Evolutionary conservation across 2,329 filamentous ascomycete genomes (phyloP).

Genomic region (Akanthomyces uredinophilus): DNA sequence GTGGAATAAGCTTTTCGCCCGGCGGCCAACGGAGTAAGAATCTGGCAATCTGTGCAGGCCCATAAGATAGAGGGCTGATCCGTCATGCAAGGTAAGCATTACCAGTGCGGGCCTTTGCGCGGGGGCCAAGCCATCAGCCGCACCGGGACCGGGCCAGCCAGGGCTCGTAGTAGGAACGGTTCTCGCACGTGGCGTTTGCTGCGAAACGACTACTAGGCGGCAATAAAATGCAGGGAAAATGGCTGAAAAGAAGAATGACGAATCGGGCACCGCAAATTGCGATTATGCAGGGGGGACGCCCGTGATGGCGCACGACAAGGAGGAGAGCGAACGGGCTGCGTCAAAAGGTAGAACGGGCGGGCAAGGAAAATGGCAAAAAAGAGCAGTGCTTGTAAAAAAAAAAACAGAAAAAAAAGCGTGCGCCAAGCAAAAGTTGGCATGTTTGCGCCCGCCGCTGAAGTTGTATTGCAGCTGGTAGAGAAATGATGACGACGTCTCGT

Average conservation of each 20-base stretch:
- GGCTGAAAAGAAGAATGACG: neutral
- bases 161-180: neutral
- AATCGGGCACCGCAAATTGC: neutral
- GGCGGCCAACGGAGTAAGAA: neutral
- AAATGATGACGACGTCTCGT: neutral
- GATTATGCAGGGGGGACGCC: neutral
- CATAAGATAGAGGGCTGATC: conserved; percentile 1
- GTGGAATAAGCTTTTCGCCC: neutral
- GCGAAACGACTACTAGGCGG: too few relatives aligned
- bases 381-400: neutral
- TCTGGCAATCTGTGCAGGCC: neutral
- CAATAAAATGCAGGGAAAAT: too few relatives aligned
- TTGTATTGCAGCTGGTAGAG: neutral
- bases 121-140: conserved; percentile 1
- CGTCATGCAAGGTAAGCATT: conserved; percentile 8
- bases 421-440: neutral
- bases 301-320: neutral
- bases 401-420: neutral
- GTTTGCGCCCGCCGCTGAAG: neutral
- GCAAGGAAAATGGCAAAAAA: neutral
- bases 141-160: neutral
- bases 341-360: too few relatives aligned
- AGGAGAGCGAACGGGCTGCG: too few relatives aligned
- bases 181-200: neutral
- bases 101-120: neutral